Evolutionary conservation across 169 alveolate species (phyloP).

Genomic region (Cryptosporidium ryanae): DNA sequence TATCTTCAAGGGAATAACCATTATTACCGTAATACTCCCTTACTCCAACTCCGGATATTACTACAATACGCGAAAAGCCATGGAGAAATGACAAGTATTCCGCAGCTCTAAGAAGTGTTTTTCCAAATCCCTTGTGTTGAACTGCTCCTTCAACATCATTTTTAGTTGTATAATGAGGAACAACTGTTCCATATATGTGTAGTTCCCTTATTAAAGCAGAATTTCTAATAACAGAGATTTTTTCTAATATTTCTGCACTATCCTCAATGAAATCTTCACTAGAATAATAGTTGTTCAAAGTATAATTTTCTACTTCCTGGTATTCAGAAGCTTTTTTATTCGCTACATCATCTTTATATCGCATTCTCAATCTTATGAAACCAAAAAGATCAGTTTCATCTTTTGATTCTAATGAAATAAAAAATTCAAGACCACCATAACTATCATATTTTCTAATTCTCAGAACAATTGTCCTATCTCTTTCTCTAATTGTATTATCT

Average conservation of each 20-base stretch:
- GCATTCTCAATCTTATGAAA: slow-evolving; percentile 87
- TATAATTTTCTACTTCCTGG: background rate
- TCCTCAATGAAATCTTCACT: slow-evolving; percentile 53
- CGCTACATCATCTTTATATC: slow-evolving; percentile 50
- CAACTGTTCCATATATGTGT: slow-evolving; percentile 91
- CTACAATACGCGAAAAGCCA: slow-evolving; percentile 92
- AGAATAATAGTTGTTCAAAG: slow-evolving; percentile 1
- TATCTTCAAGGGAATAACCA: slow-evolving; percentile 95
- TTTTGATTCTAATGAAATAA: slow-evolving; percentile 77
- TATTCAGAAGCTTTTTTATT: background rate
- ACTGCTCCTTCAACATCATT: slow-evolving; percentile 30
- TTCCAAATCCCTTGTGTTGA: slow-evolving; percentile 76
- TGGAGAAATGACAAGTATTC: slow-evolving; percentile 80
- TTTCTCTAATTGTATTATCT: background rate
- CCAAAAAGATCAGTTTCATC: slow-evolving; percentile 85
- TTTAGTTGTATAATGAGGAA: slow-evolving; percentile 35
- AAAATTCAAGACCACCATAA: slow-evolving; percentile 70
- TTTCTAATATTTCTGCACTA: slow-evolving; percentile 45
- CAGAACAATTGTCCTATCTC: slow-evolving; percentile 43
- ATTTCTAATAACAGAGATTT: slow-evolving; percentile 72
- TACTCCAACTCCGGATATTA: slow-evolving; percentile 99
- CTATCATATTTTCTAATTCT: slow-evolving; percentile 59
- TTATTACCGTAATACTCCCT: slow-evolving; percentile 96
- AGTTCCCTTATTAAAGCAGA: slow-evolving; percentile 92
- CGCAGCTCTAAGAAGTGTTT: slow-evolving; percentile 74